These are phyloP conservation scores for Echinosophora koreensis DNA, from an alignment of 306 rosid species.

Conservation along the genomic window DNA sequence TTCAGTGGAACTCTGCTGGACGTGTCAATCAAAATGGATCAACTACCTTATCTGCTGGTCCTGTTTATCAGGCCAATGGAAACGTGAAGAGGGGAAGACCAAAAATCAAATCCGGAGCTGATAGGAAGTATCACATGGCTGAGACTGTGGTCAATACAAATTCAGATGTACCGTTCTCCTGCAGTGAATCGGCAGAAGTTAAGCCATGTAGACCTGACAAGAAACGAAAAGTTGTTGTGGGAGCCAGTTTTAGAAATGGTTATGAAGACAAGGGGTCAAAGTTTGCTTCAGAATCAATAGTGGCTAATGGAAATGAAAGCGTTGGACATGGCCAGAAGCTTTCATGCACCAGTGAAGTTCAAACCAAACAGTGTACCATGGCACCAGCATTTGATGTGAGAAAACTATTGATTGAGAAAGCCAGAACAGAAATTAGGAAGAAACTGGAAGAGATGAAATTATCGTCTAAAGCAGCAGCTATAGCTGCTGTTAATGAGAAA, in stretches of 20 bases:
- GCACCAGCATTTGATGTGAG: constrained; percentile 87
- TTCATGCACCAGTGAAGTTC: constrained; percentile 60
- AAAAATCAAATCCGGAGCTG: constrained; percentile 67
- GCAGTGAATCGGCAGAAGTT: constrained; percentile 56
- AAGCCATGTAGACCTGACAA: constrained; percentile 66
- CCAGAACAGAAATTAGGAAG: constrained; percentile 80
- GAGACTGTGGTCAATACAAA: constrained; percentile 55
- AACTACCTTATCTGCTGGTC: constrained; percentile 57
- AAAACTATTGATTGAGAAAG: constrained; percentile 84
- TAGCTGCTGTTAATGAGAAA: constrained; percentile 49
- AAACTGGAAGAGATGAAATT: constrained; percentile 80
- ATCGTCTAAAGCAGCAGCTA: constrained; percentile 57
- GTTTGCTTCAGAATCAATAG: constrained; percentile 59
- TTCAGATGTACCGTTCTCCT: constrained; percentile 54
- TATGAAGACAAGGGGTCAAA: constrained; percentile 58
- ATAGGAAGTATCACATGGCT: constrained; percentile 58
- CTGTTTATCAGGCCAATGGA: constrained; percentile 69
- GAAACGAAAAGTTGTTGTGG: constrained; percentile 72
- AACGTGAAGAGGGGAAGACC: constrained; percentile 66
- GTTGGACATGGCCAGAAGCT: constrained; percentile 58
- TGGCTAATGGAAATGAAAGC: constrained; percentile 71
- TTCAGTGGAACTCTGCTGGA: constrained; percentile 81
- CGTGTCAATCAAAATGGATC: constrained; percentile 66
- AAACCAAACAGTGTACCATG: constrained; percentile 59
- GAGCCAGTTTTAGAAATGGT: constrained; percentile 63